Percentiles rank a stretch among this genome's conserved stretches.
phyloP scores from a whole-genome alignment of 2,329 filamentous ascomycete species.

The Aspergillus neoniger region DNA sequence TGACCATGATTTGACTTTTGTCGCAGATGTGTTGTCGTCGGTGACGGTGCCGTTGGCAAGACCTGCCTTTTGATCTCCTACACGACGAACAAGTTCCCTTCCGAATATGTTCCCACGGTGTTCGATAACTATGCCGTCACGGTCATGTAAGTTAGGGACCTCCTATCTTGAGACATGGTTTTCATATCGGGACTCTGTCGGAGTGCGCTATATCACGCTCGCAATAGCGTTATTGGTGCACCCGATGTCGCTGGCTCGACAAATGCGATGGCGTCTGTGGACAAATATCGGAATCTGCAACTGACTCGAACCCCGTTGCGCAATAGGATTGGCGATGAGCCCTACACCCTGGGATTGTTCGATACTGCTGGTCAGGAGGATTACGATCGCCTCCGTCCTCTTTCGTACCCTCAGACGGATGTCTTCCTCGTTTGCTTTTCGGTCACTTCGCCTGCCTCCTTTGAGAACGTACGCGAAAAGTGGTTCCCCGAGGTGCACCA shows the following conservation, averaged over 20 bases:
- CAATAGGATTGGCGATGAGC: conserved; percentile 93
- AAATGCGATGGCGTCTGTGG: background rate
- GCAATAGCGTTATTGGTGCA: background rate
- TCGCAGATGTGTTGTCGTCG: conserved; percentile 91
- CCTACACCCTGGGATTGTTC: conserved; percentile 94
- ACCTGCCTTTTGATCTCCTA: conserved; percentile 99
- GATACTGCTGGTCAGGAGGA: conserved; percentile 99
- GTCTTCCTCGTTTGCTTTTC: conserved; percentile 99
- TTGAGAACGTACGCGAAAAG: conserved; percentile 98
- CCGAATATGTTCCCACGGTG: conserved; percentile 98
- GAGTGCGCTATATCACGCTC: background rate
- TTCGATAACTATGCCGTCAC: conserved; percentile 99
- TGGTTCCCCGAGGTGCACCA: conserved; percentile 99
- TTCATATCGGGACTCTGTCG: background rate
- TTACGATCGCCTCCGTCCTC: conserved; percentile 93
- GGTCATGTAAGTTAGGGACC: conserved; percentile 77
- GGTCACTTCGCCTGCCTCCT: conserved; percentile 93
- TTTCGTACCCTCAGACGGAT: conserved; percentile 97
- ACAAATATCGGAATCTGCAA: background rate
- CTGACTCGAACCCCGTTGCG: conserved; percentile 7
- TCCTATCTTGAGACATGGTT: too few species aligned
- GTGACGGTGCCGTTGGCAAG: conserved; percentile 98
- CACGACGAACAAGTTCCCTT: conserved; percentile 99
- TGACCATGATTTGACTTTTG: conserved; percentile 22
- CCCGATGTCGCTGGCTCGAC: background rate